phyloP scores from a whole-genome alignment of 768 basidiomycete genomes.

The Lanmaoa rubissima region DNA sequence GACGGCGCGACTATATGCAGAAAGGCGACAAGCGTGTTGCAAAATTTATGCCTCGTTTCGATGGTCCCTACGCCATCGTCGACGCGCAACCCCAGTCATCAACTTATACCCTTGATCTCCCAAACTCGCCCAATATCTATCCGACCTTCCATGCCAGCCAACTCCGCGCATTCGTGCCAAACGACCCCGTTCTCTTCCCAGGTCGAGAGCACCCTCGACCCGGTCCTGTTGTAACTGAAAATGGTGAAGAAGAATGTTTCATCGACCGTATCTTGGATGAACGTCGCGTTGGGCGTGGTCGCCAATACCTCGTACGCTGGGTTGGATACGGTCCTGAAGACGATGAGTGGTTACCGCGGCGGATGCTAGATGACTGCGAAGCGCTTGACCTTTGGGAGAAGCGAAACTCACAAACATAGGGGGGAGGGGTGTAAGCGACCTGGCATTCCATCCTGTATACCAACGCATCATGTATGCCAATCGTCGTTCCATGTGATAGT shows the following conservation, averaged over 20 bases:
- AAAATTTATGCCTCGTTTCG: constrained; percentile 41
- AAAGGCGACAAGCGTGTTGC: constrained; percentile 27
- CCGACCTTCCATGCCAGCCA: constrained; percentile 37
- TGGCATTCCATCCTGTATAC: too few species aligned
- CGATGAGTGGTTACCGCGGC: not conserved
- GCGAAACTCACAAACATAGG: not conserved
- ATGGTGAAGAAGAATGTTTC: not conserved
- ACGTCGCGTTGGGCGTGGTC: constrained; percentile 5
- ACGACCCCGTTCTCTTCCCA: constrained; percentile 39
- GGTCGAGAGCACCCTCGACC: constrained; percentile 7
- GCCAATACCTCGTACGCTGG: constrained; percentile 24
- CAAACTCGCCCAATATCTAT: constrained; percentile 18
- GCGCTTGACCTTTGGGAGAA: constrained; percentile 4
- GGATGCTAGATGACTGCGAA: not conserved
- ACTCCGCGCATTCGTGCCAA: constrained; percentile 29
- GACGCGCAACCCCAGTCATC: constrained; percentile 4
- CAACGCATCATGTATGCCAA: too few species aligned
- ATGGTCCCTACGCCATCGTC: constrained; percentile 30
- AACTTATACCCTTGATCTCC: constrained; percentile 22
- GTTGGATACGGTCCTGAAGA: constrained; percentile 2
- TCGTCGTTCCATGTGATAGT: too few species aligned
- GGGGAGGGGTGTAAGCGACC: not conserved
- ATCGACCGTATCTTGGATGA: constrained; percentile 2
- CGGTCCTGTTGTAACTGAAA: not conserved
- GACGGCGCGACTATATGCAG: too few species aligned